Evolutionary conservation across 768 basidiomycete species (phyloP), one percentile per base, ranked within the genome.

Genomic region (Termitomyces titanicus): DNA sequence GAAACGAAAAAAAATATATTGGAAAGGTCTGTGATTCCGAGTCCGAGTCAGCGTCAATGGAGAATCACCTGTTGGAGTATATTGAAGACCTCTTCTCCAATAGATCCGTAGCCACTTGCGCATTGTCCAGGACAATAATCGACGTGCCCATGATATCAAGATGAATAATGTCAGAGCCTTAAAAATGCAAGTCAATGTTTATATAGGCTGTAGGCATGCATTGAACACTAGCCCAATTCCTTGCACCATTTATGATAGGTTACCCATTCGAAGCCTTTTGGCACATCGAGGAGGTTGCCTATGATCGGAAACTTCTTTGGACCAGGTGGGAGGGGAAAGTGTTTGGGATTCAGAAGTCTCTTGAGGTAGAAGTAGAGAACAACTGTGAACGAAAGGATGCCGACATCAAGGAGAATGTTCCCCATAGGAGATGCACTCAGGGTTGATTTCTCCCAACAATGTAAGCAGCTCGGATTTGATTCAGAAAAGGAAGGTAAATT

Each of bases 81-180:
- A 62, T 61, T 15, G 55, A 58, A 22, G 62, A 65, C 49, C 66
- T 57, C 48, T 53, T 62, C n/a, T 66, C 64, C 15, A 69, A 50
- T 17, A 71, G 55, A 15, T 69, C 67, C 11, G 53, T 59, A 10
- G 62, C 63, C 10, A 63, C 53, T 25, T 66, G 57, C 1, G 58
- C 54, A 34, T 61, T 63, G 50, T 68, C 59, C 10, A 68, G 43
- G n/a, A 68, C 56, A 29, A 68, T 52, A 15, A 69, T 51, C 1
- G 62, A 63, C 20, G 58, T 59, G 3, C 68, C 66, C 1, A 50
- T 56, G 4, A 64, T 49, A 47, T 60, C 52, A 9, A 68, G 51
- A 50, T 66, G 65, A 18, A 69, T 62, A 18, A 68, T 63, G 29
- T 66, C 66, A 12, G 63, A 63, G 24, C 56, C 64, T 66, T 47